Conservation (phyloP, 345 rosid genomes). For the Ricinus communis region DNA sequence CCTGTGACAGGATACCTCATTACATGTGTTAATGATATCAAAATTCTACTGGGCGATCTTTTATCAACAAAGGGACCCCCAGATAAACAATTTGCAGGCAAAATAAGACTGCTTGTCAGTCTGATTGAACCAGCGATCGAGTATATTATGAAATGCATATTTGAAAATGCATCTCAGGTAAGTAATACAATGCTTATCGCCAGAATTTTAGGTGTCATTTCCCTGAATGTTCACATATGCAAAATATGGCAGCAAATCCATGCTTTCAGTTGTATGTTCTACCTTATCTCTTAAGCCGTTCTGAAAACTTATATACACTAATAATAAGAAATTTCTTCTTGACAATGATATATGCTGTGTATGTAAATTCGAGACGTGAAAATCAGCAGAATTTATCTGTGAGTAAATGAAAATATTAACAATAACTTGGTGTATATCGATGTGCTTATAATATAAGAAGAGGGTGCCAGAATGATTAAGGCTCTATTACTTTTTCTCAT, state of each 20-base stretch:
- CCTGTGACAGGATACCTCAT: conserved; percentile 53
- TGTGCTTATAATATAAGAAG: not conserved
- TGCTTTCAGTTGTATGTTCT: not conserved
- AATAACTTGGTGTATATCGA: no score
- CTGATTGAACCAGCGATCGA: conserved; percentile 84
- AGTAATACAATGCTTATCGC: conserved; percentile 24
- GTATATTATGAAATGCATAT: conserved; percentile 62
- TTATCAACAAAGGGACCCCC: conserved; percentile 40
- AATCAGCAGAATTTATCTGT: no score
- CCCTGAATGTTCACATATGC: conserved; percentile 14
- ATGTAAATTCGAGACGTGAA: no score
- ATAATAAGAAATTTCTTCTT: no score
- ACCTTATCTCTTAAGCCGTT: not conserved
- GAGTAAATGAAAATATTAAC: no score
- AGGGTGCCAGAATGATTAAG: not conserved
- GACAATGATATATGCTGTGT: no score
- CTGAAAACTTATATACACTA: not conserved
- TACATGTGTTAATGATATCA: conserved; percentile 64
- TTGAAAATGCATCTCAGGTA: conserved; percentile 68
- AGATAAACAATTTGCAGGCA: conserved; percentile 39
- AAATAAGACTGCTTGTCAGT: conserved; percentile 51
- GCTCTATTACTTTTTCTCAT: conserved; percentile 2
- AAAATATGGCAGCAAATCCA: conserved; percentile 8
- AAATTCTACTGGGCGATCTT: conserved; percentile 44
- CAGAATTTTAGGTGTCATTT: conserved; percentile 2